phyloP scores from a whole-genome alignment of 1,284 basidiomycete species.

The Xerocomus amazonicus region DNA sequence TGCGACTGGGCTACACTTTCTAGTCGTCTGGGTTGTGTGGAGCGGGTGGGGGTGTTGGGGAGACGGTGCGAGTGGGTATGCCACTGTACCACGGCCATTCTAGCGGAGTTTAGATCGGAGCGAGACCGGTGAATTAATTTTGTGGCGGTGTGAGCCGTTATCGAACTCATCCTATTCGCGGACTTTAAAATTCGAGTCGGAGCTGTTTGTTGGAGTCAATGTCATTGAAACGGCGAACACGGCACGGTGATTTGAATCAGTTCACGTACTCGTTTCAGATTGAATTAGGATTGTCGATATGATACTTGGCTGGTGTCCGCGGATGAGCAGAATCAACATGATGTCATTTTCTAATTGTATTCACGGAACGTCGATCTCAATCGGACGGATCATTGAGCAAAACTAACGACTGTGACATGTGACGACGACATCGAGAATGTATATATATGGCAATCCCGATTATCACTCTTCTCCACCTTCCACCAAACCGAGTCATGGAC shows the following conservation, averaged over 20 bases:
- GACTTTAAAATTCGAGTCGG: no score
- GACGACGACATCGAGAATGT: conserved; percentile 5
- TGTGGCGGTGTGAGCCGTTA: not conserved
- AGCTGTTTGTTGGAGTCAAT: no score
- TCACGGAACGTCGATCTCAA: not conserved
- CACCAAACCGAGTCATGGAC: conserved; percentile 23
- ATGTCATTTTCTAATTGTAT: conserved; percentile 3
- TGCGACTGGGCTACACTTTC: conserved; percentile 70
- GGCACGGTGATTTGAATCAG: not conserved
- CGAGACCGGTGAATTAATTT: not conserved
- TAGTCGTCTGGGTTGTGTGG: conserved; percentile 76
- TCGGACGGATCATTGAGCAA: conserved; percentile 4
- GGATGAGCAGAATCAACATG: not conserved
- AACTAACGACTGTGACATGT: conserved; percentile 13
- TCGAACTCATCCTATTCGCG: not conserved
- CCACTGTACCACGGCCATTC: conserved; percentile 18
- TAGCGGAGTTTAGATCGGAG: conserved; percentile 4
- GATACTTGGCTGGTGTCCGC: not conserved
- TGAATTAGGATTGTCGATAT: no score
- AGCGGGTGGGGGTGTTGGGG: conserved; percentile 55
- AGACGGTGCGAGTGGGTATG: conserved; percentile 2
- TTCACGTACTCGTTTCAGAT: no score
- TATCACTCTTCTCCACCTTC: conserved; percentile 19
- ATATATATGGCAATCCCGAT: conserved; percentile 36
- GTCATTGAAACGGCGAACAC: not conserved